These are phyloP conservation scores for Golubevia pallescens DNA, from an alignment of 1,284 basidiomycete genomes.

Conservation along the genomic window DNA sequence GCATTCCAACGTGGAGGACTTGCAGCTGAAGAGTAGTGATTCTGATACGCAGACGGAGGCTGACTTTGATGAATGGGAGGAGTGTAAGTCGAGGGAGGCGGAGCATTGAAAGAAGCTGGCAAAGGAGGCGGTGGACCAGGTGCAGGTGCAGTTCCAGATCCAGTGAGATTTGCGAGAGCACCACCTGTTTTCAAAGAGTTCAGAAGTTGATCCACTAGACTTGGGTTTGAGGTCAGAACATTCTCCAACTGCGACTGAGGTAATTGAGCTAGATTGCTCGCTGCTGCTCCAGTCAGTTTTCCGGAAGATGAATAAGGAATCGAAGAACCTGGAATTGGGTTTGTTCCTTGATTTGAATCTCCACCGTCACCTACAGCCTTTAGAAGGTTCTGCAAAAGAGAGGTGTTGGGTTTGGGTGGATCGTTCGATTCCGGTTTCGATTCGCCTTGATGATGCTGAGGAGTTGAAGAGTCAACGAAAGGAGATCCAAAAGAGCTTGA, in stretches of 20 bases:
- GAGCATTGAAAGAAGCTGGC: neutral
- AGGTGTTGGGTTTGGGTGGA: neutral
- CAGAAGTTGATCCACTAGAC: constrained; percentile 10
- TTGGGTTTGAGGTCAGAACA: constrained; percentile 10
- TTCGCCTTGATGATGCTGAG: too few species aligned
- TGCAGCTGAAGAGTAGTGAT: neutral
- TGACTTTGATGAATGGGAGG: neutral
- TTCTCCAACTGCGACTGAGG: constrained; percentile 3
- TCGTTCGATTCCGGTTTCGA: too few species aligned
- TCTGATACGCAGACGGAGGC: constrained; percentile 3
- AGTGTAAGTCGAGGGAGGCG: neutral
- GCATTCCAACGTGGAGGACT: too few species aligned
- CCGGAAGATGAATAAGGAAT: neutral
- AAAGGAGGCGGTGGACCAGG: neutral
- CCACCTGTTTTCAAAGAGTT: constrained; percentile 5
- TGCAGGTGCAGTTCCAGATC: neutral
- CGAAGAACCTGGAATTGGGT: neutral
- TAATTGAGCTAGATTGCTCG: neutral
- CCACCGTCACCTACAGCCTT: constrained; percentile 15
- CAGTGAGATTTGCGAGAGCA: neutral
- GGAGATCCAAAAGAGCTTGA: neutral
- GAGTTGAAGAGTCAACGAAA: neutral
- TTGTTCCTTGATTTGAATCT: too few species aligned
- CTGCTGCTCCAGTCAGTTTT: neutral
- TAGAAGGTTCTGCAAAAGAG: constrained; percentile 22